Percentiles rank a stretch among this genome's conserved stretches.
Conservation (phyloP, 305 asterid genomes). For the Ajuga reptans region DNA sequence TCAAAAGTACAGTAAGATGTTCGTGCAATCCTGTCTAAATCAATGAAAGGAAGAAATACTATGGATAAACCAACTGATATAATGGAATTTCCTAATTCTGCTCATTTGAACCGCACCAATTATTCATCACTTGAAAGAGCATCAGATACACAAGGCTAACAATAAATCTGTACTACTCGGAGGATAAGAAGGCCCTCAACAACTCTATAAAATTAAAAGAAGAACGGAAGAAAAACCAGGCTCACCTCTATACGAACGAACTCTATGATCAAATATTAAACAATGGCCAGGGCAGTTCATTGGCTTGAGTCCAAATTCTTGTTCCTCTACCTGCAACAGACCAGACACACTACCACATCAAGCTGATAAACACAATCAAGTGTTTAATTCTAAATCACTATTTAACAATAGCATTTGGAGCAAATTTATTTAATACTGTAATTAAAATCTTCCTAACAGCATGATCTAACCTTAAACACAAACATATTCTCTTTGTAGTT, state of each 20-base stretch:
- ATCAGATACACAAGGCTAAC: neutral
- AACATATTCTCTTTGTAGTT: constrained; percentile 98
- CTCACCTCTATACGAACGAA: constrained; percentile 94
- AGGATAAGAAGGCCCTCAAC: neutral
- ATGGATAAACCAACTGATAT: neutral
- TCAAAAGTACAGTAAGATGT: neutral
- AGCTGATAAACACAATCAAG: constrained; percentile 9
- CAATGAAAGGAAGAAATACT: neutral
- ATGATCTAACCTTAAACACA: constrained; percentile 64
- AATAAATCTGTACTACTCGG: neutral
- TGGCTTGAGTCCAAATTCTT: constrained; percentile 95
- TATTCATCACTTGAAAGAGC: neutral
- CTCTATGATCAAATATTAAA: constrained; percentile 87
- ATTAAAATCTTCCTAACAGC: constrained; percentile 6
- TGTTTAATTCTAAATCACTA: neutral
- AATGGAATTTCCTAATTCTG: neutral
- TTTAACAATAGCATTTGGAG: neutral
- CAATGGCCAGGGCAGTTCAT: constrained; percentile 99
- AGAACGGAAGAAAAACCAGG: neutral
- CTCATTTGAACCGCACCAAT: neutral
- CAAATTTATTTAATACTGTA: neutral
- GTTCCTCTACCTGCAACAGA: constrained; percentile 74
- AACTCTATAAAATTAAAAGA: too few species aligned
- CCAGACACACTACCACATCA: constrained; percentile 16
- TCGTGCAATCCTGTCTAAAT: neutral